Evolutionary conservation across 1,284 basidiomycete species (phyloP), one percentile per base, ranked within the genome.

Genomic region (Bjerkandera adusta): DNA sequence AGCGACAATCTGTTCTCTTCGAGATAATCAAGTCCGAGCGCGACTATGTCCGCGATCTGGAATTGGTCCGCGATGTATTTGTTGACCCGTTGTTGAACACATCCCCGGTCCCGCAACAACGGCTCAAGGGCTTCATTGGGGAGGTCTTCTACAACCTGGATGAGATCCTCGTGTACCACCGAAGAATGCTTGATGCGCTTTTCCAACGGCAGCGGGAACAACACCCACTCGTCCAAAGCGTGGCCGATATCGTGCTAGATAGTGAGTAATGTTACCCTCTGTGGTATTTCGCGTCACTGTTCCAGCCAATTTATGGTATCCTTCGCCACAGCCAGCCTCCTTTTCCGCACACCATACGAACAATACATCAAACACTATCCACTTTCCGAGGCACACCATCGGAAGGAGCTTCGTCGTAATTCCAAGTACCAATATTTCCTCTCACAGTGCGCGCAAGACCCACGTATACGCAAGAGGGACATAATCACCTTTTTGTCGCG

Each of bases 281-380:
- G n/a, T n/a, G n/a, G n/a, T n/a, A n/a, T 12, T 43, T 21, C 16
- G 4, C 47, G 49, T 37, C 41, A 37, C 20, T 8, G 11, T 16
- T 10, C 1, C 18, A 26, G 12, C 13, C 10, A 12, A 16, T n/a
- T 34, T 25, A 41, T 27, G 13, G 7, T 24, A 33, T 32, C 21
- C 45, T 46, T 35, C 29, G 30, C 36, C 8, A 18, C 43, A 70
- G 68, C 68, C 57, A 59, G 66, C 39, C 57, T 74, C 32, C 57
- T 63, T 34, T 89, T 86, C 60, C 77, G 77, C 30, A 62, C 68
- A 6, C 77, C 76, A 7, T 91, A 91, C 53, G 87, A 90, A 53
- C 70, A 71, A 0, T 91, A 91, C 62, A 88, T 91, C 64, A 87
- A 89, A 57, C 84, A 91, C 53, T 91, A 91, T 52, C 90, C 90